Conservation (phyloP, 169 alveolate species). For the Cryptosporidium parvum region DNA sequence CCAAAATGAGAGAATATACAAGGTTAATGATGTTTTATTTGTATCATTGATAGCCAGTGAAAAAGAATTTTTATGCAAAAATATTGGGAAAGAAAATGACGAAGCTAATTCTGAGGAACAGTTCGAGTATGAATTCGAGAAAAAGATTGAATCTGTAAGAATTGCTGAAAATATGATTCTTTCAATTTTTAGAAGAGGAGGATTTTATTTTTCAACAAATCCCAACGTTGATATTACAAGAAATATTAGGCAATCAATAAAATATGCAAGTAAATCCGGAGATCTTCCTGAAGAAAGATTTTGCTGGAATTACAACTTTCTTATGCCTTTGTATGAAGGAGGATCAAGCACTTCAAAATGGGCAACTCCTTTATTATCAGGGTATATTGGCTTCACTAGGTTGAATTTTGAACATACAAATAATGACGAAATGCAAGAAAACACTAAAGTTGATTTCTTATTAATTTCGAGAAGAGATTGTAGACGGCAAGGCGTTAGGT, state of each 20-base stretch:
- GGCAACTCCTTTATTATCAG: conserved; percentile 66
- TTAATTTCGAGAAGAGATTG: conserved; percentile 92
- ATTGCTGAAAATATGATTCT: conserved; percentile 57
- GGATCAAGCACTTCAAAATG: conserved; percentile 63
- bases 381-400: conserved; percentile 53
- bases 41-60: not conserved
- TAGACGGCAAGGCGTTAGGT: conserved; percentile 95
- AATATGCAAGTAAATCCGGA: conserved; percentile 27
- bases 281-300: conserved; percentile 72
- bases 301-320: conserved; percentile 64
- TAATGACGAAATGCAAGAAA: not conserved
- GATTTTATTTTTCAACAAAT: conserved; percentile 59
- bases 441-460: conserved; percentile 46
- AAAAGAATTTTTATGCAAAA: not conserved
- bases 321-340: conserved; percentile 57
- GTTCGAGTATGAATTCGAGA: not conserved
- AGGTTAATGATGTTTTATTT: conserved; percentile 23
- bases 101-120: not conserved
- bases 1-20: conserved; percentile 43
- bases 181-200: conserved; percentile 68
- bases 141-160: conserved; percentile 26
- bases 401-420: conserved; percentile 6
- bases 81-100: conserved; percentile 6
- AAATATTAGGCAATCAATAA: conserved; percentile 53
- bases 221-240: conserved; percentile 33